Conservation (phyloP, 768 basidiomycete genomes). For the Gyrodon lividus region DNA sequence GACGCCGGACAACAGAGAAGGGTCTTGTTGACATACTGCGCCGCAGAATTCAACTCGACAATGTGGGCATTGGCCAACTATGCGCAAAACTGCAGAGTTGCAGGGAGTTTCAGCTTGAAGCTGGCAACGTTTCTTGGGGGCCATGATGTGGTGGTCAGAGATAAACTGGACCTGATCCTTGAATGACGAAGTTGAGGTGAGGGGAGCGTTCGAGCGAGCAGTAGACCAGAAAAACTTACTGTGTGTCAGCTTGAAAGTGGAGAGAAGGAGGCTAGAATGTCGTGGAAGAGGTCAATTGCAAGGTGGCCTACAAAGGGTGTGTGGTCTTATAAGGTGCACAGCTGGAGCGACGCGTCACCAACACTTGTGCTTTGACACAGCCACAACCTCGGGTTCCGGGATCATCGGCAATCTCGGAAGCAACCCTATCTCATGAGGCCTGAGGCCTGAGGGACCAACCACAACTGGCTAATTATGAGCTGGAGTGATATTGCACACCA, state of each 20-base stretch:
- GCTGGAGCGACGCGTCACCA: slow-evolving; percentile 34
- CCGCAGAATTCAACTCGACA: slow-evolving; percentile 79
- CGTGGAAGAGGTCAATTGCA: neutral
- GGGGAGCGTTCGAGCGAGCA: neutral
- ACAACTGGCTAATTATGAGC: too few relatives aligned
- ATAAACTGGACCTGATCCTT: neutral
- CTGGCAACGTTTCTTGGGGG: slow-evolving; percentile 87
- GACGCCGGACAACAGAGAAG: neutral
- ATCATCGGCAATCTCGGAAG: neutral
- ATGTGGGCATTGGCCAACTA: slow-evolving; percentile 83
- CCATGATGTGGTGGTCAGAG: slow-evolving; percentile 46
- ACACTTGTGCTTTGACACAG: slow-evolving; percentile 12
- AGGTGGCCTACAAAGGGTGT: neutral
- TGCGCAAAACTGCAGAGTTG: slow-evolving; percentile 75
- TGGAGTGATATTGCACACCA: too few relatives aligned
- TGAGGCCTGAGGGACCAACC: too few relatives aligned
- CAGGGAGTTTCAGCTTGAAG: slow-evolving; percentile 54
- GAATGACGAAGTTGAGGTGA: neutral
- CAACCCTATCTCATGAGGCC: neutral
- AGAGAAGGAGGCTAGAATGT: neutral
- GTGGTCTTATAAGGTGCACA: slow-evolving; percentile 28
- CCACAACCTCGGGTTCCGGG: slow-evolving; percentile 13
- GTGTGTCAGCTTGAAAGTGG: neutral
- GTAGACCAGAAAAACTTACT: neutral
- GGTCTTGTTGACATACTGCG: slow-evolving; percentile 46